Conservation (phyloP, 1,139 yeast genomes). For the Suhomyces panamericanus region DNA sequence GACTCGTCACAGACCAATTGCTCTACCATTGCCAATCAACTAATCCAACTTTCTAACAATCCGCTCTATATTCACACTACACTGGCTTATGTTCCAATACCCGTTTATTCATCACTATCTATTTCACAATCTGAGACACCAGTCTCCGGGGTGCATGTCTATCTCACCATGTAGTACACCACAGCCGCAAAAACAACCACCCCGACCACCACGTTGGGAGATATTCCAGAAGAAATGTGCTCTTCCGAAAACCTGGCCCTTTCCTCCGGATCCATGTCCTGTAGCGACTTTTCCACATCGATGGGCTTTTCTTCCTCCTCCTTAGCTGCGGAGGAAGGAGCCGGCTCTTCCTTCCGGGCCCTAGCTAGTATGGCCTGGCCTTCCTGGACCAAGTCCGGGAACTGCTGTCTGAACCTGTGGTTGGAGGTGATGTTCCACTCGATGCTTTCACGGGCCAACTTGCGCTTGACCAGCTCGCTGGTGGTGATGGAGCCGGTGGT, state of each 20-base stretch:
- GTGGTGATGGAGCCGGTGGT: conserved; percentile 44
- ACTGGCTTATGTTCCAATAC: no score
- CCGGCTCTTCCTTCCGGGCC: conserved; percentile 10
- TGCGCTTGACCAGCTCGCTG: conserved; percentile 37
- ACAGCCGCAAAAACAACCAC: conserved; percentile 27
- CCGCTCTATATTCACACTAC: no score
- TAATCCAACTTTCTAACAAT: no score
- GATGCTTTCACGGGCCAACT: conserved; percentile 52
- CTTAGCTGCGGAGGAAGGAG: neutral
- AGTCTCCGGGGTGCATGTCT: no score
- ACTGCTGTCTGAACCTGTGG: conserved; percentile 57
- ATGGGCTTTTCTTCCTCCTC: conserved; percentile 8
- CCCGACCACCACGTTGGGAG: conserved; percentile 27
- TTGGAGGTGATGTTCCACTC: conserved; percentile 63
- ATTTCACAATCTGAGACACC: neutral
- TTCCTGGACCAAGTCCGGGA: conserved; percentile 63
- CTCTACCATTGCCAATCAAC: no score
- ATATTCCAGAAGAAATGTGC: conserved; percentile 13
- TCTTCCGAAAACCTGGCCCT: conserved; percentile 40
- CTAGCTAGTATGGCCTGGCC: conserved; percentile 36
- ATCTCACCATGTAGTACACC: conserved; percentile 9
- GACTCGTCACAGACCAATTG: no score
- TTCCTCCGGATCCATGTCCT: conserved; percentile 46
- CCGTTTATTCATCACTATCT: neutral
- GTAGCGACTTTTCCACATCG: conserved; percentile 23